phyloP scores from a whole-genome alignment of 1,284 basidiomycete genomes.

The Tilletia caries region DNA sequence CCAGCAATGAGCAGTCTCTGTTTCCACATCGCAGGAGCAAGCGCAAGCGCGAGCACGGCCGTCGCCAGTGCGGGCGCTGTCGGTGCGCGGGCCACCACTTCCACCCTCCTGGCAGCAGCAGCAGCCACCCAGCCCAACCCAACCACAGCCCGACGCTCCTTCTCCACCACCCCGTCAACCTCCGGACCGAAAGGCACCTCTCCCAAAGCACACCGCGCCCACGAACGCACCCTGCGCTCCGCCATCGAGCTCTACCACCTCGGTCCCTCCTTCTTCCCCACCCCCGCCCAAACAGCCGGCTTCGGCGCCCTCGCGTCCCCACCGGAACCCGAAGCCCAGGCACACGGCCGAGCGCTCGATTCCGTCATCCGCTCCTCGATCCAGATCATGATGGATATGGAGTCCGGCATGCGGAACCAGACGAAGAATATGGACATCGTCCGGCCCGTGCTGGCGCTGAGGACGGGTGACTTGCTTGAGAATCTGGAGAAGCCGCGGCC shows the following conservation, averaged over 20 bases:
- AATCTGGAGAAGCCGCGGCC: neutral
- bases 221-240: conserved; percentile 37
- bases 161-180: neutral
- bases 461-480: neutral
- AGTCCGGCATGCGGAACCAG: neutral
- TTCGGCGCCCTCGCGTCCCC: neutral
- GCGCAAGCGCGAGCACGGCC: neutral
- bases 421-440: neutral
- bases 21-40: neutral
- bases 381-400: neutral
- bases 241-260: conserved; percentile 51
- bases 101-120: neutral
- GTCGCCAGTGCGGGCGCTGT: neutral
- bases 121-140: neutral
- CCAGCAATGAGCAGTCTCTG: no score
- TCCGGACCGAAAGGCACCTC: neutral
- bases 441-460: neutral
- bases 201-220: conserved; percentile 9
- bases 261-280: conserved; percentile 43
- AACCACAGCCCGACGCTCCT: neutral
- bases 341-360: neutral
- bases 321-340: neutral
- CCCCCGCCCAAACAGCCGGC: conserved; percentile 15
- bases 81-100: neutral
- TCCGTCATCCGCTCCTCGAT: conserved; percentile 7